Conservation (phyloP, 345 rosid species). For the Alliaria petiolata region DNA sequence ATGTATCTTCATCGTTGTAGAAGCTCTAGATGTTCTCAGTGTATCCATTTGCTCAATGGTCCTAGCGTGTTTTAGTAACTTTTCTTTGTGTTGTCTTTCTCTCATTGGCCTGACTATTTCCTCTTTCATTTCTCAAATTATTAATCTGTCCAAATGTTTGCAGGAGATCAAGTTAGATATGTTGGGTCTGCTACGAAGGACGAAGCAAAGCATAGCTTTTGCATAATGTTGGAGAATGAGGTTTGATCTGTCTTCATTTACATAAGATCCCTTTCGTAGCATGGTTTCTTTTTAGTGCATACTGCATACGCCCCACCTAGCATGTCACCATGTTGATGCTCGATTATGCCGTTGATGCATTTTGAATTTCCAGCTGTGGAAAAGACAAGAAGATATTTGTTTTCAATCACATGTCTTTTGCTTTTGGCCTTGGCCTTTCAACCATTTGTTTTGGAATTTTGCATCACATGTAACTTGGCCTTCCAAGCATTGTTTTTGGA, state of each 20-base stretch:
- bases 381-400: no score
- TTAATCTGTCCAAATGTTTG: neutral
- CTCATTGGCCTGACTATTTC: neutral
- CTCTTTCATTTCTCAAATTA: neutral
- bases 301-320: slow-evolving; percentile 4
- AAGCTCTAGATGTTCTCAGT: slow-evolving; percentile 10
- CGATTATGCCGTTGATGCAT: neutral
- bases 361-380: no score
- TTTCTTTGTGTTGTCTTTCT: neutral
- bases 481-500: no score
- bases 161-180: slow-evolving; percentile 90
- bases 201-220: slow-evolving; percentile 42
- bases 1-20: neutral
- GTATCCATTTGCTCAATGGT: no score
- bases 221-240: neutral
- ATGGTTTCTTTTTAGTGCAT: slow-evolving; percentile 7
- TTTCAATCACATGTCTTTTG: no score
- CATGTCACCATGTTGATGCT: slow-evolving; percentile 6
- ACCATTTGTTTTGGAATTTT: no score
- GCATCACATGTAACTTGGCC: no score
- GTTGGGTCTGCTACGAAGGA: slow-evolving; percentile 49
- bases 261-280: neutral
- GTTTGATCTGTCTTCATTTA: neutral
- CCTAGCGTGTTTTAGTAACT: no score
- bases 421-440: no score